Conservation (phyloP, 805 yeast genomes). For the Zygosaccharomyces lentus region DNA sequence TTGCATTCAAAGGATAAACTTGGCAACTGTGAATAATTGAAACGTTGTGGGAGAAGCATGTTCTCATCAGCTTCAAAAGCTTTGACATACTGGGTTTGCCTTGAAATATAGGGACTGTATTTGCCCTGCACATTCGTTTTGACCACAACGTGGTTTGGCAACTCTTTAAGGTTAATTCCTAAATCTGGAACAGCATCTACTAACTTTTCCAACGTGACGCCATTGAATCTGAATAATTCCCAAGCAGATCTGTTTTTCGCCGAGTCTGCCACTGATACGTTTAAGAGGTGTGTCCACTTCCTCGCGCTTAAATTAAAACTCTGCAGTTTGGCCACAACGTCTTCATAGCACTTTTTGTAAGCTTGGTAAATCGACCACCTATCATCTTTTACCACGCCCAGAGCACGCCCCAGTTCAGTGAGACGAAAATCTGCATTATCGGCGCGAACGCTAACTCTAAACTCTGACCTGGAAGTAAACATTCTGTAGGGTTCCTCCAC, state of each 20-base stretch:
- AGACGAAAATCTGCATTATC: slow-evolving; percentile 91
- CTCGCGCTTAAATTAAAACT: slow-evolving; percentile 47
- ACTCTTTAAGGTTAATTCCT: slow-evolving; percentile 22
- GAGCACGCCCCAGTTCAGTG: slow-evolving; percentile 59
- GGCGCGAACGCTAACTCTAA: slow-evolving; percentile 81
- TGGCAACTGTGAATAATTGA: slow-evolving; percentile 54
- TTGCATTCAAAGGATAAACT: slow-evolving; percentile 77
- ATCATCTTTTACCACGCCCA: slow-evolving; percentile 61
- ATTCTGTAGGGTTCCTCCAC: slow-evolving; percentile 96
- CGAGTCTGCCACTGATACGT: slow-evolving; percentile 49
- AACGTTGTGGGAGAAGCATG: slow-evolving; percentile 61
- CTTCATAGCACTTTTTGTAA: slow-evolving; percentile 45
- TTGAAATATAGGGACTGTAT: slow-evolving; percentile 72
- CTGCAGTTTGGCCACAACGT: slow-evolving; percentile 44
- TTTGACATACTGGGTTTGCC: slow-evolving; percentile 64
- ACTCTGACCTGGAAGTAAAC: slow-evolving; percentile 96
- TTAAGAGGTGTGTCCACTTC: slow-evolving; percentile 57
- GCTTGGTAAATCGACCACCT: slow-evolving; percentile 48
- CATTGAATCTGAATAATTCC: slow-evolving; percentile 61
- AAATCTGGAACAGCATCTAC: slow-evolving; percentile 37
- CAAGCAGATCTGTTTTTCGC: slow-evolving; percentile 58
- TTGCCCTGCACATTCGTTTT: slow-evolving; percentile 75
- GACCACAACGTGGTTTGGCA: slow-evolving; percentile 46
- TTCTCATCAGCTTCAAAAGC: slow-evolving; percentile 84
- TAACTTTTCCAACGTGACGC: slow-evolving; percentile 32